A percentile compares a stretch with the other conserved stretches of the same genome.
Evolutionary conservation across 495 filamentous ascomycete genomes (phyloP).

Genomic region (Neurospora sp.): DNA sequence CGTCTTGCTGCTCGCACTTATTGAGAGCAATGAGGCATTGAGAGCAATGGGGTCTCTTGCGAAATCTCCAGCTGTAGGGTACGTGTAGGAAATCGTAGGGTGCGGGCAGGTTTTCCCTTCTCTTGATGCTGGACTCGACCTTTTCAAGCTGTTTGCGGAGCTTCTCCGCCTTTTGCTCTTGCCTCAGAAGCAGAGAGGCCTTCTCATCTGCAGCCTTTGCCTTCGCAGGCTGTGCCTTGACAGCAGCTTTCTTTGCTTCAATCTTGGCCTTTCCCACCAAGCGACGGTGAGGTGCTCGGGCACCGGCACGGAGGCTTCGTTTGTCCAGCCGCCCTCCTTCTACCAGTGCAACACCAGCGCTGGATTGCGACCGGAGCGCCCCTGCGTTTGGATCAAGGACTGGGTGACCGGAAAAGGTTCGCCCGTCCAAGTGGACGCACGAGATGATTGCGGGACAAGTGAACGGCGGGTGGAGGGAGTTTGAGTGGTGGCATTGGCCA

Average conservation of each 20-base stretch:
- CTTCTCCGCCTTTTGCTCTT: constrained; percentile 38
- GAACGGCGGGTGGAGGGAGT: too few species aligned
- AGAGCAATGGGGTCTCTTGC: not conserved
- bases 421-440: too few species aligned
- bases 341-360: too few species aligned
- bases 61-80: not conserved
- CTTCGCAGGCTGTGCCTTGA: constrained; percentile 15
- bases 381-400: too few species aligned
- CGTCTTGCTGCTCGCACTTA: constrained; percentile 28
- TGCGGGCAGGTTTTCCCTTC: constrained; percentile 15
- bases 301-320: too few species aligned
- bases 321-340: too few species aligned
- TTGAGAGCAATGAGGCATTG: too few species aligned
- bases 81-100: not conserved
- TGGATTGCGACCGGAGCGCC: too few species aligned
- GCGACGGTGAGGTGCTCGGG: too few species aligned
- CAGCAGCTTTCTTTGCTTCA: not conserved
- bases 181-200: constrained; percentile 22
- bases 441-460: too few species aligned
- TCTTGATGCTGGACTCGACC: constrained; percentile 44
- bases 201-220: constrained; percentile 12
- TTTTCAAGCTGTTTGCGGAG: constrained; percentile 40
- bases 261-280: not conserved
- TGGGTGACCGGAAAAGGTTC: too few species aligned
- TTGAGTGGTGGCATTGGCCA: too few species aligned